Base-by-base conservation (phyloP, 352 stramenopile genomes). In the Thraustotheca clavata region DNA sequence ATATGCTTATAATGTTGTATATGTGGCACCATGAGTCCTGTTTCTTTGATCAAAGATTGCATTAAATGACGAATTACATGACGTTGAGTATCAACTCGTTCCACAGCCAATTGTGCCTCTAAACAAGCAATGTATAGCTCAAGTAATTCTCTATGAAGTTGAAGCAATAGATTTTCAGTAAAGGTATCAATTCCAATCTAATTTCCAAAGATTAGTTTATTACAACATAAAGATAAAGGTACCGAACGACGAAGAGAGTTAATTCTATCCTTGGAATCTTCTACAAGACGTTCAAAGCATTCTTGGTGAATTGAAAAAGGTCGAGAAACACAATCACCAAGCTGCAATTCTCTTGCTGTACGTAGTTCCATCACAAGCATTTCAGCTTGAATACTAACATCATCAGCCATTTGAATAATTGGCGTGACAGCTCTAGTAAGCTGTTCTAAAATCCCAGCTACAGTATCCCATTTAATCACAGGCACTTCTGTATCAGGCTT, bases 381-480 rank as follows among this genome's bases (percentile, higher is more conserved):
- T 18, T 65, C 57, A 9, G 57, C 39, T 65, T 65, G 57, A 12
- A 65, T 65, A 16, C 35, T 65, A 2, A 65, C 41, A 32, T 65
- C 57, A 34, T 65, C 57, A 0, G 57, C 46, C 12, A 40, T 33
- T 1, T 65, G 57, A 40, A 55, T 55, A n/a, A 65, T 27, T 22
- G 57, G 57, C 9, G 16, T 43, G 14, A 65, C 57, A 46, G 47
- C 39, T 16, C 47, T 18, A 14, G 22, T 11, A 20, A 65, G 35
- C 8, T 35, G 57, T n/a, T 27, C 20, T 26, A 65, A 27, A 33
- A 65, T 65, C 31, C 35, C 57, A 32, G 57, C 57, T 12, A 54
- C 57, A 9, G 57, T 65, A 33, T 65, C 57, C 57, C 57, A 65
- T n/a, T 65, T 65, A 32, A 65, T 65, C 35, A 18, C n/a, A 16